Conservation (phyloP, 805 yeast species). For the Saturnispora besseyi region DNA sequence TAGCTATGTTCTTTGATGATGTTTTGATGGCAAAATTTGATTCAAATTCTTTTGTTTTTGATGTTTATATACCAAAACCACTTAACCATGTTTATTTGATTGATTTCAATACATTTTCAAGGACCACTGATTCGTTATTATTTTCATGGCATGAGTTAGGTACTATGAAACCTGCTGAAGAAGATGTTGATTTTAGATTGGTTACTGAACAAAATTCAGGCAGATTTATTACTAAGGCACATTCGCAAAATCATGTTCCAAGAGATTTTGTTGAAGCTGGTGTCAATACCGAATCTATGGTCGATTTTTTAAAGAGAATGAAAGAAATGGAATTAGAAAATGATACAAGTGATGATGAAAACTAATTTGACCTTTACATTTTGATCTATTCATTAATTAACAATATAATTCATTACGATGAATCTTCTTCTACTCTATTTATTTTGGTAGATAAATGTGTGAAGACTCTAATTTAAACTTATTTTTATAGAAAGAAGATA, state of each 20-base stretch:
- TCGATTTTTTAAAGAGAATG: conserved; percentile 55
- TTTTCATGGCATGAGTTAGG: conserved; percentile 79
- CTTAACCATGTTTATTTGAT: conserved; percentile 55
- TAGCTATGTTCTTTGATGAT: conserved; percentile 48
- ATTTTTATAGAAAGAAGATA: not conserved
- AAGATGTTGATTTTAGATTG: conserved; percentile 44
- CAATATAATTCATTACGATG: not conserved
- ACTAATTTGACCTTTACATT: not conserved
- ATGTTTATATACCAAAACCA: conserved; percentile 76
- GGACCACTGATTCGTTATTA: conserved; percentile 68
- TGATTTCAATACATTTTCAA: conserved; percentile 80
- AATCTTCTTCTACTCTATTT: not conserved
- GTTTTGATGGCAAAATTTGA: conserved; percentile 41
- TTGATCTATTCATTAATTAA: too few relatives aligned
- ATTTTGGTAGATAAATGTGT: not conserved
- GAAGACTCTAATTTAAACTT: not conserved
- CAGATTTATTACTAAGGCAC: conserved; percentile 71
- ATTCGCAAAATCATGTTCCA: conserved; percentile 88
- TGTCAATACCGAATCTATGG: conserved; percentile 57
- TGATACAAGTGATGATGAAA: conserved; percentile 5
- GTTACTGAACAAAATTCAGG: conserved; percentile 63
- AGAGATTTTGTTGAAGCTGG: conserved; percentile 83
- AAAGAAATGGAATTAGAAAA: conserved; percentile 9
- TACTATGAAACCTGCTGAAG: conserved; percentile 26
- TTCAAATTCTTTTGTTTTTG: conserved; percentile 56